Evolutionary conservation across 257 asterid species (phyloP), one percentile per base, ranked within the genome.

Genomic region (Osmanthus fragrans): DNA sequence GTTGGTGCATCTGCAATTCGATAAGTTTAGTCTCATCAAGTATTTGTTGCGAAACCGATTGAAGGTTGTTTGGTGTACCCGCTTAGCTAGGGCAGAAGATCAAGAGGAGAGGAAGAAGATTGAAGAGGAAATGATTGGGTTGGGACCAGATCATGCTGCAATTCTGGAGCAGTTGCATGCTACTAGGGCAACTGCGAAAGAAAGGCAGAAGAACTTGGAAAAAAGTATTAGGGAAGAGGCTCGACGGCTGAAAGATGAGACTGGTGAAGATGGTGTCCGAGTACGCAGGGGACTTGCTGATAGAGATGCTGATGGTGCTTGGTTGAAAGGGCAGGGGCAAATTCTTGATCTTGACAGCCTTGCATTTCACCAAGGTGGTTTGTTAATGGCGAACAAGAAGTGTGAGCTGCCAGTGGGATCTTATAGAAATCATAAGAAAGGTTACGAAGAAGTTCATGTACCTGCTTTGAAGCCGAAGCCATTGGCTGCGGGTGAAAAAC

Each of bases 111-210:
- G 69, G 69, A 63, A 63, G 21, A 63, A 63, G 21, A 63, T 63
- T 25, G 69, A 63, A 63, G 34, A 63, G 34, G 36, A 63, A 25
- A 63, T 63, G 69, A 63, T 73, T 67, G 68, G 68, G 19, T 49
- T 73, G 76, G 76, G 76, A 27, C 76, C 30, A 9, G 76, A 73
- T 49, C 76, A 73, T 49, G 27, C 47, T 49, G 76, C 76, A 30
- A 73, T 73, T 49, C 69, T 73, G 68, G 76, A 73, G 76, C 76
- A 73, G 68, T 73, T 73, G 76, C 76, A 73, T 73, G 76, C 76
- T 13, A 73, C 76, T 4, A 73, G 76, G 68, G 76, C 76, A 2
- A 73, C 76, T 73, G 76, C 76, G 27, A 73, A 73, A 51, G 76
- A 73, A 47, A 73, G 76, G 47, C 76, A 73, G 27, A 73, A 73